These are phyloP conservation scores for Salix brachista DNA, from an alignment of 345 rosid genomes.

Conservation along the genomic window DNA sequence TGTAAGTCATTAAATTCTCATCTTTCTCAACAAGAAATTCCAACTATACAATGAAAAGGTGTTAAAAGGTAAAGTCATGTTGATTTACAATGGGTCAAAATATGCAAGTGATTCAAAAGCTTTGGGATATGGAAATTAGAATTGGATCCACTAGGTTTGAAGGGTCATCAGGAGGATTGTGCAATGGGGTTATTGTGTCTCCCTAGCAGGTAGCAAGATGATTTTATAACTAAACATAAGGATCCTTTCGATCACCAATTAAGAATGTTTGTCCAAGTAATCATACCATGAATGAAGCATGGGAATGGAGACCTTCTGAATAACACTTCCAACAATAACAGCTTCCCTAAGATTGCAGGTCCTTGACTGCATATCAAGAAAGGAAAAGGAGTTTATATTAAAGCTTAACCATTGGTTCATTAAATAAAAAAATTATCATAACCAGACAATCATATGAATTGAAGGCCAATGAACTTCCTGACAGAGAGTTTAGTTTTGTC, in stretches of 20 bases:
- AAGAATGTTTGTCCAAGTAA: neutral
- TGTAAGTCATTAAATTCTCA: neutral
- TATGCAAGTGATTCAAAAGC: neutral
- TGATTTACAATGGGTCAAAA: neutral
- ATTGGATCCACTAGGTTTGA: neutral
- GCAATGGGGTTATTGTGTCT: neutral
- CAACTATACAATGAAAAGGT: neutral
- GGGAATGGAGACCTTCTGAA: conserved; percentile 81
- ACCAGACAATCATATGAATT: neutral
- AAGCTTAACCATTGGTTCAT: neutral
- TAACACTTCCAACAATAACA: conserved; percentile 79
- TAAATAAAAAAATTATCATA: neutral
- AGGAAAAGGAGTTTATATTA: neutral
- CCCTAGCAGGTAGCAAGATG: neutral
- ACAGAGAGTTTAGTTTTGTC: neutral
- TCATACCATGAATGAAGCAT: conserved; percentile 85
- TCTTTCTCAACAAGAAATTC: neutral
- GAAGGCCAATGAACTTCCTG: neutral
- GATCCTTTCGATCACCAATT: neutral
- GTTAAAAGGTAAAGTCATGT: neutral
- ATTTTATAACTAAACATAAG: neutral
- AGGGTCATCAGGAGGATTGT: neutral
- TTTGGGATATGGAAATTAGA: neutral
- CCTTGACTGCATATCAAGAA: conserved; percentile 62
- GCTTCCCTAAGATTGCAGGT: conserved; percentile 94